Evolutionary conservation across 768 basidiomycete genomes (phyloP), one percentile per base, ranked within the genome.

Genomic region (Amanita fuliginea): DNA sequence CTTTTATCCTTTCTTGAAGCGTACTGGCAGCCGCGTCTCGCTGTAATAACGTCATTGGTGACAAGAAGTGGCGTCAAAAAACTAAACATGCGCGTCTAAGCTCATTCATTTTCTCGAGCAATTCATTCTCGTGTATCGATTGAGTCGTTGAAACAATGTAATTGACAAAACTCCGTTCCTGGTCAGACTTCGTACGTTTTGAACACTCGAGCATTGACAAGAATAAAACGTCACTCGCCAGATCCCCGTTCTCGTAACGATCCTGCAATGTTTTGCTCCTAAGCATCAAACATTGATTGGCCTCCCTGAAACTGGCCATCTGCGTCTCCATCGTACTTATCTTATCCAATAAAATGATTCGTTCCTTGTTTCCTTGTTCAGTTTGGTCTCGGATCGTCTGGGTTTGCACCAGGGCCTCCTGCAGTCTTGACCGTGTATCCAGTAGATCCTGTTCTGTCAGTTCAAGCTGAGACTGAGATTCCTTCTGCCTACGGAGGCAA

Each of bases 71-170:
- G 42, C 11, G 45, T 35, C 46, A 14, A 24, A 42, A 49, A 35
- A 46, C 35, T 28, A 36, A 21, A 61, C 67, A 37, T 53, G 79
- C 79, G 53, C 72, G 67, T 51, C 72, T 73, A 24, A 82, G 67
- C 48, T 81, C 78, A 54, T 81, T 78, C 46, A 67, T 67, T 58
- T 80, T 80, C 21, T 65, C 67, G 26, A 80, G 69, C 33, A 73
- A 63, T 14, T 74, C 72, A 46, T 78, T 70, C 53, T 78, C 79
- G 54, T 79, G 71, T 18, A 73, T 60, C 9, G 68, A 66, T 45
- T 72, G 67, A 13, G 74, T 68, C 42, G 71, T 60, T 35, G 63
- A 62, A 54, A 76, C 66, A 26, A 82, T 55, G 42, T 64, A 61
- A 46, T 68, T 61, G 6, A 76, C 71, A 42, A 82, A 69, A 3